phyloP scores from a whole-genome alignment of 1,284 basidiomycete species.

The Leccinum subrobustum region DNA sequence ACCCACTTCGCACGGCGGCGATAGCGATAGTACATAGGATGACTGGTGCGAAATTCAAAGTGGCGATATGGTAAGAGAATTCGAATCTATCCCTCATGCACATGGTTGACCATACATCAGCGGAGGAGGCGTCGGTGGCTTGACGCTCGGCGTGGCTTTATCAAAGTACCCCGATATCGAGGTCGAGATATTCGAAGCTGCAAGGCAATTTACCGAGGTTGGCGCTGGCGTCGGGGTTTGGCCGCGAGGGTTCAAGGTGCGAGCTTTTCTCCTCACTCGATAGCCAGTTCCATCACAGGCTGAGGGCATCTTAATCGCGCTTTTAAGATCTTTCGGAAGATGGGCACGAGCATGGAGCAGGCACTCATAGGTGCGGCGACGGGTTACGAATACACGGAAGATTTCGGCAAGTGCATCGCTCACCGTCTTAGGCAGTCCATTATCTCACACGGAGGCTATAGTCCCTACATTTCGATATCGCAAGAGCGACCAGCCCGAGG shows the following conservation, averaged over 20 bases:
- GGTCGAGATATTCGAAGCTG: constrained; percentile 53
- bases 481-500: constrained; percentile 49
- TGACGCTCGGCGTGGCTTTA: constrained; percentile 44
- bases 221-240: constrained; percentile 60
- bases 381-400: constrained; percentile 37
- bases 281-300: background rate
- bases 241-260: constrained; percentile 39
- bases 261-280: background rate
- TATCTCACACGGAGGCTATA: constrained; percentile 20
- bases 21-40: constrained; percentile 7
- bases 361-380: constrained; percentile 42
- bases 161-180: constrained; percentile 49
- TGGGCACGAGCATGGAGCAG: constrained; percentile 45
- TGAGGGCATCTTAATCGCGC: background rate
- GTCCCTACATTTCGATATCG: constrained; percentile 46
- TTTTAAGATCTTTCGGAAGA: constrained; percentile 42
- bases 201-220: constrained; percentile 44
- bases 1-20: background rate
- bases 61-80: constrained; percentile 30
- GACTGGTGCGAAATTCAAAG: constrained; percentile 26
- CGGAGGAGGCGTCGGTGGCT: constrained; percentile 54
- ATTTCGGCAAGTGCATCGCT: constrained; percentile 31
- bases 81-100: background rate
- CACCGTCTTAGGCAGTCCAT: background rate
- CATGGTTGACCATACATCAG: constrained; percentile 30